Conservation (phyloP, 805 yeast genomes). For the Suhomyces canberraensis region DNA sequence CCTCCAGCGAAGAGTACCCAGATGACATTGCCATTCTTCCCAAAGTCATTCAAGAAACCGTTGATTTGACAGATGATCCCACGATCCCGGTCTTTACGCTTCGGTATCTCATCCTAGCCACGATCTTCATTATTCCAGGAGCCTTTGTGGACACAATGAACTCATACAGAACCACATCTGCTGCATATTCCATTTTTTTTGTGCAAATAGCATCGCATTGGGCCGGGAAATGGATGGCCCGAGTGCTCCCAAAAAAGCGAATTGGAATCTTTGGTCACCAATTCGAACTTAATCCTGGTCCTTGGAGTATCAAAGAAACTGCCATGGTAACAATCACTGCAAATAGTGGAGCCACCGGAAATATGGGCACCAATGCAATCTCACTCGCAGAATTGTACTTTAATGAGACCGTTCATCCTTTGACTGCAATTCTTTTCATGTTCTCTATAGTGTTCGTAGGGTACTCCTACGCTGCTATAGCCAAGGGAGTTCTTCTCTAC, state of each 20-base stretch:
- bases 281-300: conserved; percentile 49
- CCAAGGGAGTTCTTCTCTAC: conserved; percentile 42
- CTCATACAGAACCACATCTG: conserved; percentile 43
- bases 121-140: conserved; percentile 38
- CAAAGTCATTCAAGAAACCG: conserved; percentile 31
- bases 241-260: conserved; percentile 32
- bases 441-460: conserved; percentile 52
- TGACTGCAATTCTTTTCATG: conserved; percentile 45
- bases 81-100: conserved; percentile 36
- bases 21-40: conserved; percentile 28
- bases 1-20: background rate
- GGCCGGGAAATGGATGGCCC: conserved; percentile 45
- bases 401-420: conserved; percentile 31
- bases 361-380: conserved; percentile 46
- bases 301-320: conserved; percentile 55
- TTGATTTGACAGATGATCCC: conserved; percentile 39
- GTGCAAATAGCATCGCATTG: conserved; percentile 51
- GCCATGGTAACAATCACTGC: conserved; percentile 52
- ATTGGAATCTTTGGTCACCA: conserved; percentile 15
- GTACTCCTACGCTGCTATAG: conserved; percentile 51
- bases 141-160: conserved; percentile 43
- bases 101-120: conserved; percentile 31
- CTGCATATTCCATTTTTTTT: conserved; percentile 50
- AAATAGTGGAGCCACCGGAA: conserved; percentile 51
- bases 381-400: conserved; percentile 47